Evolutionary conservation across 164 flowering plant genomes (phyloP).

Genomic region (Aristolochia californica): DNA sequence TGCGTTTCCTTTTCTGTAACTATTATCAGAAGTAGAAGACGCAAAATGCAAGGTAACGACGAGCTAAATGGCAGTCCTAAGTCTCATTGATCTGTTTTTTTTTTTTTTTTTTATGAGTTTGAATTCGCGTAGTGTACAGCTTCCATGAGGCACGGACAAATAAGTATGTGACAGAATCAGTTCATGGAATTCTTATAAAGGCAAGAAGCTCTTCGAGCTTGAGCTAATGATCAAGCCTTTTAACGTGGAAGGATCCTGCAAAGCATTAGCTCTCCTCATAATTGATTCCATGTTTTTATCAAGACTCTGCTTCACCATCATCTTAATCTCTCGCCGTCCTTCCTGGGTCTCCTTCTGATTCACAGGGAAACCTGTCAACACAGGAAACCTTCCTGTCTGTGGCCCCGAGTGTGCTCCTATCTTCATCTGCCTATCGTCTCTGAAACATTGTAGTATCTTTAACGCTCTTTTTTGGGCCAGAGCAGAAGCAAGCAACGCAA

Average conservation of each 20-base stretch:
- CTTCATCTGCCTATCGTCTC: conserved; percentile 55
- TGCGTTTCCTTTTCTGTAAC: no score
- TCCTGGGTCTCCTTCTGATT: conserved; percentile 27
- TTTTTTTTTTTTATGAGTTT: no score
- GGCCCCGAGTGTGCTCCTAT: conserved; percentile 84
- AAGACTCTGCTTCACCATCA: conserved; percentile 72
- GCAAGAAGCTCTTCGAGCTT: conserved; percentile 84
- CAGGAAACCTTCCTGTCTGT: conserved; percentile 28
- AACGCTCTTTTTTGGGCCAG: conserved; percentile 76
- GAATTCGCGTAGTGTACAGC: no score
- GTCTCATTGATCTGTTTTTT: no score
- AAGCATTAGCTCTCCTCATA: conserved; percentile 48
- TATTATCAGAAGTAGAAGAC: no score
- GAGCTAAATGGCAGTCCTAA: no score
- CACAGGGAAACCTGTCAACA: conserved; percentile 29
- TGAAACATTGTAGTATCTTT: conserved; percentile 77
- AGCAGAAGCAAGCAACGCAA: conserved; percentile 62
- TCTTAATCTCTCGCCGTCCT: conserved; percentile 67
- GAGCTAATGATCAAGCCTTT: conserved; percentile 51
- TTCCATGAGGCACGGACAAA: conserved; percentile 1
- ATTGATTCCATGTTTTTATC: conserved; percentile 78
- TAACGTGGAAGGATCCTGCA: conserved; percentile 23
- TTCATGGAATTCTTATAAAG: conserved; percentile 22
- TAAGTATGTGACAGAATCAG: neutral
- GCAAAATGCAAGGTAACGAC: no score